Evolutionary conservation across 1,284 basidiomycete genomes (phyloP).

Genomic region (Xanthoconium separans): DNA sequence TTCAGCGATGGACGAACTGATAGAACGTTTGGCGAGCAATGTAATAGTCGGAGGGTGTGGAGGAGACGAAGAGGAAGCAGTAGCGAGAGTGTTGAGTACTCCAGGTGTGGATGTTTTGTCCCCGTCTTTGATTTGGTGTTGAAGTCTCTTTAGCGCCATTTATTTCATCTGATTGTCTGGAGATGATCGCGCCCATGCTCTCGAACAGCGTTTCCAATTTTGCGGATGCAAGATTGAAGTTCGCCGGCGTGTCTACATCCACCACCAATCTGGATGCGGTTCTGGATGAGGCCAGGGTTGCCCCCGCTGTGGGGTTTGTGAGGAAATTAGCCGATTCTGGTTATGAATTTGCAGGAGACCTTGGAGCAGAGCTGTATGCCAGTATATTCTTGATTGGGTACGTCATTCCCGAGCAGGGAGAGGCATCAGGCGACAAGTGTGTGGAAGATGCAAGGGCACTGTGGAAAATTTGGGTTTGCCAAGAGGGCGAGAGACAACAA

Average conservation of each 20-base stretch:
- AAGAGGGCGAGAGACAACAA: slow-evolving; percentile 9
- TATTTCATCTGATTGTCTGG: slow-evolving; percentile 21
- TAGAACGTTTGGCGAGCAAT: slow-evolving; percentile 13
- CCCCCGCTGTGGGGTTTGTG: slow-evolving; percentile 11
- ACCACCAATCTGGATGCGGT: background rate
- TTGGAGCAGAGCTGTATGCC: slow-evolving; percentile 23
- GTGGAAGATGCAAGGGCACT: slow-evolving; percentile 30
- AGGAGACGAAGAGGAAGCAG: background rate
- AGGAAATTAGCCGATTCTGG: slow-evolving; percentile 18
- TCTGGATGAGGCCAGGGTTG: background rate
- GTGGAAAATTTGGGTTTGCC: slow-evolving; percentile 41
- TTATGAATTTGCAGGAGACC: slow-evolving; percentile 21
- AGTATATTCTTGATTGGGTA: slow-evolving; percentile 26
- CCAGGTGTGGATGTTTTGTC: slow-evolving; percentile 14
- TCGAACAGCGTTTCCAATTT: slow-evolving; percentile 16
- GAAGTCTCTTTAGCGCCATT: slow-evolving; percentile 16
- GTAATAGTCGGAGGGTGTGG: background rate
- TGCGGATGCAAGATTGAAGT: slow-evolving; percentile 14
- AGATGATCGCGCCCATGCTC: slow-evolving; percentile 14
- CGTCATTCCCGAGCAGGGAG: slow-evolving; percentile 15
- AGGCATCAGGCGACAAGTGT: slow-evolving; percentile 2
- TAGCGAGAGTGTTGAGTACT: slow-evolving; percentile 12
- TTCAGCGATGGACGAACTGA: slow-evolving; percentile 22
- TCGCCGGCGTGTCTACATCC: slow-evolving; percentile 7
- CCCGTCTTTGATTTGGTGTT: background rate